Evolutionary conservation across 176 grass and related monocot genomes (phyloP), one percentile per base, ranked within the genome.

Genomic region (Ampelocalamus luodianensis): DNA sequence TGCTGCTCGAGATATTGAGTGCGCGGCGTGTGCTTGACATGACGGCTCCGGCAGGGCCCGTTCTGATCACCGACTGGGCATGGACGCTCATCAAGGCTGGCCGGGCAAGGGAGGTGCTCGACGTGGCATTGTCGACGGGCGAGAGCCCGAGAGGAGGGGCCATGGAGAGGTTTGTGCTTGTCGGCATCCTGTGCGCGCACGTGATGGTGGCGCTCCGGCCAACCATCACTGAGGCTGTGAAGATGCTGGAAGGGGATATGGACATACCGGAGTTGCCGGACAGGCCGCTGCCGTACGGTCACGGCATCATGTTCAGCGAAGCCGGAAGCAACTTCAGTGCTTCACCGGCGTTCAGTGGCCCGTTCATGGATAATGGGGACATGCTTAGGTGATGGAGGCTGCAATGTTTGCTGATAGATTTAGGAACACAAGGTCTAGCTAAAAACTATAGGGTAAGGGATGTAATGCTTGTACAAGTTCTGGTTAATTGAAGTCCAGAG

Each of bases 21-120:
- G 95, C 65, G 2, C 78, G 90, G 50, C 87, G 73, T 27, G 92
- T 91, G 16, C 84, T 97, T 53, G 95, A 97, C 90, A 97, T 90
- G 92, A 9, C 86, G 24, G 88, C 82, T 9, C 79, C 82, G 4
- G 62, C 87, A 22, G 90, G 87, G 46, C 63, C 88, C 26, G 95
- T 97, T 43, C 84, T 97, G n/a, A 85, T 97, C 82, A 97, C 95
- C 4, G 95, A 97, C 79, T 97, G 95, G 95, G 95, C 90, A 0
- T 97, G 95, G 95, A 91, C 87, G 23, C 87, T 93, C 77, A 72
- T 93, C 78, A 94, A 91, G 68, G 74, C 88, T 17, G 95, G 89
- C 4, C 84, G 66, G 66, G 75, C 89, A 7, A 86, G 71, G 80
- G 88, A 93, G 27, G 92, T 94, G 58, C 86, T 94, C 3, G 95